Conservation (phyloP, 768 basidiomycete species). For the Boletus pseudopeckii region DNA sequence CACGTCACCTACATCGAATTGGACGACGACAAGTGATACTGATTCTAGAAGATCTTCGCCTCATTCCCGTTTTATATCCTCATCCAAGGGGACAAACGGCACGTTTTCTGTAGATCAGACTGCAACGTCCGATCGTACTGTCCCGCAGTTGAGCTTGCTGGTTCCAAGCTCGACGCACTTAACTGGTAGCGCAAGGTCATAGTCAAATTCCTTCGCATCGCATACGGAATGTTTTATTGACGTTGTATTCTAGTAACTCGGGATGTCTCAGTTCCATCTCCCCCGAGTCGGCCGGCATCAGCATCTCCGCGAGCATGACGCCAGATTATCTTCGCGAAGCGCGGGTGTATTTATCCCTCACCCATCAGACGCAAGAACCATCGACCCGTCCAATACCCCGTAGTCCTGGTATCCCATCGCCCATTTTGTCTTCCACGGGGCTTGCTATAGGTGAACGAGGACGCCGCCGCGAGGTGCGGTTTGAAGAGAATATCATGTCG, state of each 20-base stretch:
- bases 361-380: slow-evolving; percentile 18
- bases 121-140: slow-evolving; percentile 6
- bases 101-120: slow-evolving; percentile 4
- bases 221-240: slow-evolving; percentile 1
- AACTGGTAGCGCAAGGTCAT: slow-evolving; percentile 14
- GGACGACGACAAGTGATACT: slow-evolving; percentile 27
- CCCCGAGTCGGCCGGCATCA: slow-evolving; percentile 32
- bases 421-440: slow-evolving; percentile 31
- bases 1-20: slow-evolving; percentile 25
- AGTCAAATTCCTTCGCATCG: not conserved
- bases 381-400: slow-evolving; percentile 8
- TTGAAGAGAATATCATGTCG: slow-evolving; percentile 32
- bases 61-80: slow-evolving; percentile 3
- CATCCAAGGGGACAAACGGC: slow-evolving; percentile 10
- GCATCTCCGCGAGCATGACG: slow-evolving; percentile 29
- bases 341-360: slow-evolving; percentile 32
- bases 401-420: slow-evolving; percentile 26
- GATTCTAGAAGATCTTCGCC: slow-evolving; percentile 17
- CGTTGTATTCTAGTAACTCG: slow-evolving; percentile 16
- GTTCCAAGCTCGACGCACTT: slow-evolving; percentile 20
- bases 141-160: slow-evolving; percentile 29
- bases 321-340: slow-evolving; percentile 34
- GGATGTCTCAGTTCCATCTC: slow-evolving; percentile 31
- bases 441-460: slow-evolving; percentile 26
- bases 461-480: slow-evolving; percentile 33